phyloP scores from a whole-genome alignment of 2,329 filamentous ascomycete species.

The Scopulariopsis brevicaulis region DNA sequence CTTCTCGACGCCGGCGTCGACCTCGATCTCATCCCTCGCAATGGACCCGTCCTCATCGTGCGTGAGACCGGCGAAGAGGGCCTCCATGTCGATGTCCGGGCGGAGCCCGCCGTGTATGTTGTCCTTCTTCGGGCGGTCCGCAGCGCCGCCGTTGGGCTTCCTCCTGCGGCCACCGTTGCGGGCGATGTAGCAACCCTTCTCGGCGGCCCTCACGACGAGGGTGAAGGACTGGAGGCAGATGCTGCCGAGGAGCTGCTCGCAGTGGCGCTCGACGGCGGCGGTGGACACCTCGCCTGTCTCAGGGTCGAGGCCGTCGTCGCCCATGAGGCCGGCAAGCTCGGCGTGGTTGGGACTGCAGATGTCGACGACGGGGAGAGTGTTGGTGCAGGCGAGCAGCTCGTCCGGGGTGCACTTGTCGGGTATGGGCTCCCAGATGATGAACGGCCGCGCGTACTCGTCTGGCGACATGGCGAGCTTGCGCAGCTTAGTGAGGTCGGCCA shows the following conservation, averaged over 20 bases:
- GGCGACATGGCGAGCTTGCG: conserved; percentile 27
- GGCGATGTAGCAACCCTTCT: conserved; percentile 58
- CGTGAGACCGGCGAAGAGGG: conserved; percentile 46
- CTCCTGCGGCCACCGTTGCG: conserved; percentile 42
- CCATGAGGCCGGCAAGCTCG: conserved; percentile 82
- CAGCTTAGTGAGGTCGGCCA: conserved; percentile 55
- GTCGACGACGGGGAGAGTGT: conserved; percentile 49
- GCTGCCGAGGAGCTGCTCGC: conserved; percentile 49
- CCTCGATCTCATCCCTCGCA: conserved; percentile 44
- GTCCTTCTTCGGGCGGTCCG: conserved; percentile 28
- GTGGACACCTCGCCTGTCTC: conserved; percentile 41
- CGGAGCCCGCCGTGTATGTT: conserved; percentile 39
- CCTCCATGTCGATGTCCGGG: conserved; percentile 51
- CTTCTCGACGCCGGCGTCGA: conserved; percentile 52
- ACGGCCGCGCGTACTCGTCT: conserved; percentile 39
- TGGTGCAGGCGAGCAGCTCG: conserved; percentile 52
- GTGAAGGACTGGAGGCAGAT: conserved; percentile 56
- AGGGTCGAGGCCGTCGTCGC: conserved; percentile 41
- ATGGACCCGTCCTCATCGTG: conserved; percentile 40
- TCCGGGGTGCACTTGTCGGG: conserved; percentile 74
- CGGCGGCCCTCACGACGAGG: conserved; percentile 60
- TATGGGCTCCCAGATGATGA: conserved; percentile 92
- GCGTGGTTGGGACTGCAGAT: conserved; percentile 72
- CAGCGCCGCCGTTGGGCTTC: conserved; percentile 10
- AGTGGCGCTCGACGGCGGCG: conserved; percentile 41